Percentiles rank a stretch among this genome's conserved stretches.
phyloP scores from a whole-genome alignment of 176 grass and related monocot species.

The Ampelocalamus luodianensis region DNA sequence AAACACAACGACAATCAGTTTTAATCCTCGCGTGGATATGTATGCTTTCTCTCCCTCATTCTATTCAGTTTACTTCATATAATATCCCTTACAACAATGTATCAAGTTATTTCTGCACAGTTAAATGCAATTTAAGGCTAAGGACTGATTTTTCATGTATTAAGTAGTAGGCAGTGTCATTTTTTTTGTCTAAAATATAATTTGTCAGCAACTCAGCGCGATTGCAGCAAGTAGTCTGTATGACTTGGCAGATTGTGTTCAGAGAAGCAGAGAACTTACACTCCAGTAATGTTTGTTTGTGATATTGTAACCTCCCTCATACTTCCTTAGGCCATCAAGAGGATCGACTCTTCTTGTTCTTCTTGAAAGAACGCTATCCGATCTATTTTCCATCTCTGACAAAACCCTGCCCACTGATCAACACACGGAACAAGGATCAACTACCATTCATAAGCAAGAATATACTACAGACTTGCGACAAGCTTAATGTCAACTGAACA shows the following conservation, averaged over 20 bases:
- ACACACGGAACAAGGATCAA: slow-evolving; percentile 28
- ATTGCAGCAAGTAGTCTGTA: not conserved
- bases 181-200: not conserved
- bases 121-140: not conserved
- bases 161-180: not conserved
- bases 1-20: slow-evolving; percentile 47
- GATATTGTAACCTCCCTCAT: slow-evolving; percentile 88
- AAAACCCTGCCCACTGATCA: slow-evolving; percentile 47
- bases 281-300: slow-evolving; percentile 93
- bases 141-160: not conserved
- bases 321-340: slow-evolving; percentile 66
- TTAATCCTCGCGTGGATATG: not conserved
- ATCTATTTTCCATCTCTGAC: slow-evolving; percentile 33
- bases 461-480: not conserved
- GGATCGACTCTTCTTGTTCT: slow-evolving; percentile 77
- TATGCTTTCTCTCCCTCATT: not conserved
- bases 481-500: not conserved
- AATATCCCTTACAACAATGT: not conserved
- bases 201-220: not conserved
- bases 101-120: not conserved
- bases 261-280: slow-evolving; percentile 65
- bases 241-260: not conserved
- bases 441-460: slow-evolving; percentile 28
- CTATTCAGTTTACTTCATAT: not conserved
- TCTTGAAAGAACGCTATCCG: slow-evolving; percentile 41